phyloP scores from a whole-genome alignment of 2,329 filamentous ascomycete species.

The Paracorniculantispora psalliotae region DNA sequence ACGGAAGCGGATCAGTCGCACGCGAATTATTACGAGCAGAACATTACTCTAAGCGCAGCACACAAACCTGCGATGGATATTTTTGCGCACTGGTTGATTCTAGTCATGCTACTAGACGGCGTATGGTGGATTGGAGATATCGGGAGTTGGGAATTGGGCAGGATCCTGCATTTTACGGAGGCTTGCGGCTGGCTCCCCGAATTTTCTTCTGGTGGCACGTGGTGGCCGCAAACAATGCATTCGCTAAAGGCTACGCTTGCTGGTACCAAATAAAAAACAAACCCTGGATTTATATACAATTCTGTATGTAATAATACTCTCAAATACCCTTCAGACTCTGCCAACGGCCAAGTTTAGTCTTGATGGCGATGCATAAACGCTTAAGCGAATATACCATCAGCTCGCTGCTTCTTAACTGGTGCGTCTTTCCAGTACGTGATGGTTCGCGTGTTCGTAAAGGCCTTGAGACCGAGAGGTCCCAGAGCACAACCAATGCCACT shows the following conservation, averaged over 20 bases:
- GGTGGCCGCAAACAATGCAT: slow-evolving; percentile 34
- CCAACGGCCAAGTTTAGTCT: too few relatives aligned
- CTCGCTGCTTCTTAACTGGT: neutral
- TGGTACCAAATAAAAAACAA: neutral
- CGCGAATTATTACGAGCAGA: neutral
- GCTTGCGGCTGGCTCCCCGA: slow-evolving; percentile 11
- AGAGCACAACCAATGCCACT: slow-evolving; percentile 40
- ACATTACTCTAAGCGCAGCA: neutral
- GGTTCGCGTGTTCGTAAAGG: slow-evolving; percentile 25
- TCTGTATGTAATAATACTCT: too few relatives aligned
- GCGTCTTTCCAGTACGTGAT: neutral
- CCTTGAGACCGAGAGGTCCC: slow-evolving; percentile 34
- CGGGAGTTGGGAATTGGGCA: slow-evolving; percentile 29
- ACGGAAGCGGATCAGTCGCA: neutral
- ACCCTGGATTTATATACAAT: too few relatives aligned
- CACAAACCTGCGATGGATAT: slow-evolving; percentile 30
- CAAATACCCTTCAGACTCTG: too few relatives aligned
- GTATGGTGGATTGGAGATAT: slow-evolving; percentile 36
- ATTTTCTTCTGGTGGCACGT: slow-evolving; percentile 16
- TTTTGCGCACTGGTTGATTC: slow-evolving; percentile 34
- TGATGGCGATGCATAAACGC: too few relatives aligned
- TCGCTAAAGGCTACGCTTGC: neutral
- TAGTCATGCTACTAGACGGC: slow-evolving; percentile 31
- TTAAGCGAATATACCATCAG: neutral
- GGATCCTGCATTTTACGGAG: slow-evolving; percentile 20